Evolutionary conservation across 192 early-diverging fungal genomes (phyloP).

Genomic region (Gaertneriomyces semiglobifer): DNA sequence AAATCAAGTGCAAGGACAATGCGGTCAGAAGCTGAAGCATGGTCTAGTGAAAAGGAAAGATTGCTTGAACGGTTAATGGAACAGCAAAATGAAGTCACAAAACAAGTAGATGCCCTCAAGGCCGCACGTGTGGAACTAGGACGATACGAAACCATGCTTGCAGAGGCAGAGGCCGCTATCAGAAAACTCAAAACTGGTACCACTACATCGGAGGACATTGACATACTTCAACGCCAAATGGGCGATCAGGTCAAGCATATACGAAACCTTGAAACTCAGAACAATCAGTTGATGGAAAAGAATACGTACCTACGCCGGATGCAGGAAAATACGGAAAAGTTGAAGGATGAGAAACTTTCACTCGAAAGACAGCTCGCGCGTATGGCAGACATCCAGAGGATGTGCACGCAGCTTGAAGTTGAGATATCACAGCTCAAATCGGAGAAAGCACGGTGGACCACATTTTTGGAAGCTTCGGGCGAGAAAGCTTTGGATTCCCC

Average conservation of each 20-base stretch:
- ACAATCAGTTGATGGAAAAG: constrained; percentile 51
- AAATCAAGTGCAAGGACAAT: constrained; percentile 20
- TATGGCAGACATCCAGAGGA: constrained; percentile 17
- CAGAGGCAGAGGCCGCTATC: constrained; percentile 54
- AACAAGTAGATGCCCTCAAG: constrained; percentile 7
- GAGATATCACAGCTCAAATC: constrained; percentile 44
- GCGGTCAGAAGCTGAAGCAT: constrained; percentile 1
- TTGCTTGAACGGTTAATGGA: constrained; percentile 5
- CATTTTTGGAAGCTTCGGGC: constrained; percentile 33
- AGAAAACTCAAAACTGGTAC: constrained; percentile 41
- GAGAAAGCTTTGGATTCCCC: constrained; percentile 52
- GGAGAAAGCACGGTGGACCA: constrained; percentile 58
- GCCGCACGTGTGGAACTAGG: constrained; percentile 5
- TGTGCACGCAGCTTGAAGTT: constrained; percentile 35
- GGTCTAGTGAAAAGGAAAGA: neutral
- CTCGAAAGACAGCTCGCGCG: constrained; percentile 31
- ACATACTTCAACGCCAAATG: constrained; percentile 49
- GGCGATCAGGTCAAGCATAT: constrained; percentile 51
- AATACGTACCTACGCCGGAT: constrained; percentile 18
- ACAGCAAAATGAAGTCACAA: constrained; percentile 11
- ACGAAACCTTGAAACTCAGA: constrained; percentile 55
- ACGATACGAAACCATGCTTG: constrained; percentile 34
- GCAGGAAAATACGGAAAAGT: constrained; percentile 30
- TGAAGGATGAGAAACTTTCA: constrained; percentile 38
- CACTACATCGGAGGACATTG: constrained; percentile 5